These are phyloP conservation scores for thale cress (Arabidopsis thaliana) DNA, from an alignment of 345 rosid species.

Conservation along the genomic window TAIR10.1 NC_003070.9:22368501-22369000, in stretches of 20 bases:
- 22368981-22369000: neutral
- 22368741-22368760: neutral
- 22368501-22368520: slow-evolving; percentile 78
- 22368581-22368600: slow-evolving; percentile 89
- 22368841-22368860: no score
- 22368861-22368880: neutral
- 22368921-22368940: no score
- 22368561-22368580: slow-evolving; percentile 69
- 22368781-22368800: neutral
- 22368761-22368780: slow-evolving; percentile 17
- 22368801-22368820: neutral
- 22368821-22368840: neutral
- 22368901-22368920: neutral
- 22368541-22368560: slow-evolving; percentile 80
- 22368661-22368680: neutral
- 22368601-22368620: slow-evolving; percentile 64
- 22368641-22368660: slow-evolving; percentile 55
- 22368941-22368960: neutral
- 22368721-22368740: neutral
- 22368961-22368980: neutral
- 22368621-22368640: slow-evolving; percentile 70
- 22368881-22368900: neutral
- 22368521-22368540: slow-evolving; percentile 67
- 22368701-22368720: slow-evolving; percentile 32
- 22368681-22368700: slow-evolving; percentile 28